Evolutionary conservation across 306 rosid species (phyloP).

Genomic region (Myrica gale): DNA sequence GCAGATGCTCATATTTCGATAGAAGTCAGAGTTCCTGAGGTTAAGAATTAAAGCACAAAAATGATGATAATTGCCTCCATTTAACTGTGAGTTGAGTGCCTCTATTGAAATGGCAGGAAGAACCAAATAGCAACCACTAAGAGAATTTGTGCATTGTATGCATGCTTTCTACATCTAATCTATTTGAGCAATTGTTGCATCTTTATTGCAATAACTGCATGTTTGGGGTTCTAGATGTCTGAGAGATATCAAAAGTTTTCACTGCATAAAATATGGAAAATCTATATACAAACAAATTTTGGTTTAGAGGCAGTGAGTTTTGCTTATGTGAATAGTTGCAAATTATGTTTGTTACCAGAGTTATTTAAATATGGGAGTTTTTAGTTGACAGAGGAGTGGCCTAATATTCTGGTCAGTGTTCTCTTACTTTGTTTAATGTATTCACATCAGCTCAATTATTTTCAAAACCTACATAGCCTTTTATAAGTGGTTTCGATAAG

Average conservation of each 20-base stretch:
- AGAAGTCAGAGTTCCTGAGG: neutral
- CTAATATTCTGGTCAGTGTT: constrained; percentile 12
- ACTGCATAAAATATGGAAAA: neutral
- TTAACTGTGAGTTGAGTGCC: neutral
- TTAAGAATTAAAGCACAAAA: neutral
- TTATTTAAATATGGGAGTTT: constrained; percentile 9
- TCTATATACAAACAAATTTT: neutral
- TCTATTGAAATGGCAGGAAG: neutral
- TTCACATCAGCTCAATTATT: neutral
- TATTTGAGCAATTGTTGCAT: neutral
- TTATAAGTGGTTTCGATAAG: neutral
- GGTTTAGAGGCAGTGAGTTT: neutral
- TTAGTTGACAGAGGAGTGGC: neutral
- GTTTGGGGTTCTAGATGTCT: neutral
- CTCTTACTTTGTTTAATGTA: neutral
- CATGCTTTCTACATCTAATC: neutral
- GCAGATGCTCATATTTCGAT: neutral
- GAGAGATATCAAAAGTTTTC: neutral
- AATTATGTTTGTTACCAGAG: constrained; percentile 14
- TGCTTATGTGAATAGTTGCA: neutral
- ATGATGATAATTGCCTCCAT: neutral
- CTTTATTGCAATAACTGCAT: neutral
- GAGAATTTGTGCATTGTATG: neutral
- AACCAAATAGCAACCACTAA: neutral
- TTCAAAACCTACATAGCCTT: neutral